A percentile compares a stretch with the other conserved stretches of the same genome.
Evolutionary conservation across 2,329 filamentous ascomycete genomes (phyloP).

Genomic region (Aureobasidium sp.): DNA sequence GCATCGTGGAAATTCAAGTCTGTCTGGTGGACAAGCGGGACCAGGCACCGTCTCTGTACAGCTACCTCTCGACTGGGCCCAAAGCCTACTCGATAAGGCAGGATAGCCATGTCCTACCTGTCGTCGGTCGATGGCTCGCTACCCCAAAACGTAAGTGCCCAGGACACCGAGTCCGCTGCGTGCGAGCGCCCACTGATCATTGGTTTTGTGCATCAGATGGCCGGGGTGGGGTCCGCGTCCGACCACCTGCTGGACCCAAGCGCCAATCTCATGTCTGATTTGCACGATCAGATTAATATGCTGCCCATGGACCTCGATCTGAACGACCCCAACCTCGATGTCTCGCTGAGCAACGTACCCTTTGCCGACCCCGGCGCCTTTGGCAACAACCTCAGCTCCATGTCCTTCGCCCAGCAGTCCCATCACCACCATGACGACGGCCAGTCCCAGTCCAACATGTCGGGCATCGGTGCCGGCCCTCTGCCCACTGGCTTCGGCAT

Average conservation of each 20-base stretch:
- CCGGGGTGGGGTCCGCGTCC: constrained; percentile 21
- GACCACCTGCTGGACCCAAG: constrained; percentile 24
- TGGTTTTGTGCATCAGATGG: constrained; percentile 19
- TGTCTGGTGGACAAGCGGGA: neutral
- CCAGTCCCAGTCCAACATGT: constrained; percentile 26
- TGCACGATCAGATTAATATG: constrained; percentile 35
- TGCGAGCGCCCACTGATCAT: constrained; percentile 1
- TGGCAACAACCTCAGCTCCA: constrained; percentile 20
- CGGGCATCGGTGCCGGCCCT: constrained; percentile 46
- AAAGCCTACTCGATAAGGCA: neutral
- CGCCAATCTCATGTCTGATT: constrained; percentile 31
- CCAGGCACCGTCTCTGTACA: constrained; percentile 3
- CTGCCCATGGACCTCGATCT: constrained; percentile 38
- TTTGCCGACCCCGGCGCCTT: constrained; percentile 23
- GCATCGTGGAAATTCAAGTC: neutral
- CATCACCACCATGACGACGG: constrained; percentile 8
- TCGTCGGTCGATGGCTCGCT: constrained; percentile 11
- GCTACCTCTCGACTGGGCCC: neutral
- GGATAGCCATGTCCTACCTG: constrained; percentile 9
- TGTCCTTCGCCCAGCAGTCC: constrained; percentile 16
- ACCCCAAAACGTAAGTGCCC: constrained; percentile 9
- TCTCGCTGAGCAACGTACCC: constrained; percentile 20
- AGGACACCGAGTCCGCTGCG: neutral
- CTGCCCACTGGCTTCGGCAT: constrained; percentile 46
- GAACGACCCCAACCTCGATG: constrained; percentile 25